Evolutionary conservation across 2,329 filamentous ascomycete genomes (phyloP), one percentile per base, ranked within the genome.

Genomic region (Simplicillium aogashimaense): DNA sequence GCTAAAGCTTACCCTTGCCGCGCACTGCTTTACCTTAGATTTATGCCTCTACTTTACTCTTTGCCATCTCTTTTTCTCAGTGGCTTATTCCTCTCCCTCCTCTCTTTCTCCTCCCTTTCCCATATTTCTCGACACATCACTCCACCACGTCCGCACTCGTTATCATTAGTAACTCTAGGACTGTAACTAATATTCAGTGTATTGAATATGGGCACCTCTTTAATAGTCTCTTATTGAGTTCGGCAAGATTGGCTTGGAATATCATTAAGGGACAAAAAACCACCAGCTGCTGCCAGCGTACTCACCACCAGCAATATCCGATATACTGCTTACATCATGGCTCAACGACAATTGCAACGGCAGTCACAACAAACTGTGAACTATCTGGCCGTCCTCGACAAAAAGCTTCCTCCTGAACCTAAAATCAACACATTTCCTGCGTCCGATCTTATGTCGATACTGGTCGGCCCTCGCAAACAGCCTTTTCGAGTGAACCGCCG

Each of bases 401-500:
- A 16, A 7, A 39, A 33, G 7, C 48, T 49, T 11, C 44, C 46
- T n/a, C 33, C 52, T 12, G 49, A 48, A 29, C 45, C 50, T 5
- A n/a, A 13, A 32, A 5, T 15, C 12, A 32, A 15, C 13, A 32
- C 13, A n/a, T 32, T 32, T 12, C 13, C 6, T 12, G 13, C 5
- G 12, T 32, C 30, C 14, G 45, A 50, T 18, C 53, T 53, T 40
- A 53, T 57, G 20, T 65, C 56, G 7, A 52, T 71, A 29, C 56
- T 68, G 39, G 59, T 70, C 43, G 67, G 67, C 4, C 55, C 62
- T 32, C 60, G 62, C 34, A 54, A 65, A 41, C 53, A 55, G 9
- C 57, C 60, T 40, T 70, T 70, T 50, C 53, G 52, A 34, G 55
- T 70, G 42, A 63, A 69, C 53, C 60, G 59, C 46, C 60, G 59